Base-by-base conservation (phyloP, 768 basidiomycete species). In the Lactarius trivialis region DNA sequence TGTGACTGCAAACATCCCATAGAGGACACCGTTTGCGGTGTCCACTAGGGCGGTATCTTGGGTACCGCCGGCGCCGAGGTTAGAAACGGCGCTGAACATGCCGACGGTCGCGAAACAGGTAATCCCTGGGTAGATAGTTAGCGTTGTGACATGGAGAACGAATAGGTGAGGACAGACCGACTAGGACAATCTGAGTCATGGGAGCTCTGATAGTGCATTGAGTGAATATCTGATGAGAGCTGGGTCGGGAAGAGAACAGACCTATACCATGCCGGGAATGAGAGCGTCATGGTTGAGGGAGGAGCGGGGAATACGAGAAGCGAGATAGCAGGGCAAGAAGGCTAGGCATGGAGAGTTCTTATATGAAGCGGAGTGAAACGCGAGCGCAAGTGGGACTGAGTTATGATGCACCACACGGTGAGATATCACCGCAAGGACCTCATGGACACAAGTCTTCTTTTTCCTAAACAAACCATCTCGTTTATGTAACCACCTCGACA, bases 1-100 rank as follows among this genome's bases (percentile, higher is more conserved):
- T 14, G 73, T 74, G 58, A 80, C 52, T 19, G 78, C 74, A 64
- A 80, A 80, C 61, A 70, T 60, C 48, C 73, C 78, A 65, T 80
- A 79, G 21, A 80, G 72, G 19, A 78, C 75, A 60, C 72, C 73
- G 65, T 79, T 77, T 37, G 76, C 68, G 28, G 68, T 76, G 61
- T 78, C 77, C 19, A 73, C 73, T 39, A 79, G 73, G 26, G 73
- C 62, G 54, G 76, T 65, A 60, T 79, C 75, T 60, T 76, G 73
- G 6, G 72, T 70, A 41, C 76, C 77, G 66, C 78, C 76, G 17
- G 75, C 76, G 60, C 74, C 74, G 36, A 76, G 67, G 66, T 74
- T 74, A 50, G 68, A 68, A 34, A 76, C 71, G 48, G 77, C 76
- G 45, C 70, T 72, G 72, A 73, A 76, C 76, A 77, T 76, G 63